A percentile compares a stretch with the other conserved stretches of the same genome.
phyloP scores from a whole-genome alignment of 192 early-diverging fungal genomes.

The Thoreauomyces humboldtii region DNA sequence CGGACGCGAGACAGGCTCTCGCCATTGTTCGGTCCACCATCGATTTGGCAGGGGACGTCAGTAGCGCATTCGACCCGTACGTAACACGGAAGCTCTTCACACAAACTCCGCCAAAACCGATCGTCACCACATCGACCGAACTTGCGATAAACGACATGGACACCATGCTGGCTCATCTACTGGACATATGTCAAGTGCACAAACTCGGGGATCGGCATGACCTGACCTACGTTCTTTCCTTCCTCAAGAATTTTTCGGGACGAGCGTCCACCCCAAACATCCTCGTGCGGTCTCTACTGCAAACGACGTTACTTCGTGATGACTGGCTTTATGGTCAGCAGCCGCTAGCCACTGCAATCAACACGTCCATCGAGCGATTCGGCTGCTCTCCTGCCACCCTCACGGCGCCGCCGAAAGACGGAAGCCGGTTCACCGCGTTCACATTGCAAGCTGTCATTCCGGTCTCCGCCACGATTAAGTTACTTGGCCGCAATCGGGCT shows the following conservation, averaged over 20 bases:
- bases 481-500: slow-evolving; percentile 60
- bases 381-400: background rate
- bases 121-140: slow-evolving; percentile 42
- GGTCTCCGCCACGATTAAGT: slow-evolving; percentile 50
- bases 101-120: slow-evolving; percentile 62
- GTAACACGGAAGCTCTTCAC: slow-evolving; percentile 62
- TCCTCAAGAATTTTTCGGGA: slow-evolving; percentile 2
- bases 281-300: slow-evolving; percentile 31
- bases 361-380: background rate
- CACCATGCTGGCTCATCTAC: slow-evolving; percentile 12
- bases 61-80: slow-evolving; percentile 52
- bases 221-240: background rate
- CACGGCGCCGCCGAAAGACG: background rate
- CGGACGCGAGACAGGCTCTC: background rate
- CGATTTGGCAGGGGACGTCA: background rate
- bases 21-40: background rate
- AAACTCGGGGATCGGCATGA: background rate
- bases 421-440: background rate
- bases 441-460: slow-evolving; percentile 28
- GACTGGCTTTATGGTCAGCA: slow-evolving; percentile 4
- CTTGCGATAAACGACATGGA: slow-evolving; percentile 30
- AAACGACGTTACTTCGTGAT: slow-evolving; percentile 21
- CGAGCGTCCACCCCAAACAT: slow-evolving; percentile 43
- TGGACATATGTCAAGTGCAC: slow-evolving; percentile 1
- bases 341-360: background rate